These are phyloP conservation scores for Begonia peltatifolia DNA, from an alignment of 306 rosid species.

Conservation along the genomic window DNA sequence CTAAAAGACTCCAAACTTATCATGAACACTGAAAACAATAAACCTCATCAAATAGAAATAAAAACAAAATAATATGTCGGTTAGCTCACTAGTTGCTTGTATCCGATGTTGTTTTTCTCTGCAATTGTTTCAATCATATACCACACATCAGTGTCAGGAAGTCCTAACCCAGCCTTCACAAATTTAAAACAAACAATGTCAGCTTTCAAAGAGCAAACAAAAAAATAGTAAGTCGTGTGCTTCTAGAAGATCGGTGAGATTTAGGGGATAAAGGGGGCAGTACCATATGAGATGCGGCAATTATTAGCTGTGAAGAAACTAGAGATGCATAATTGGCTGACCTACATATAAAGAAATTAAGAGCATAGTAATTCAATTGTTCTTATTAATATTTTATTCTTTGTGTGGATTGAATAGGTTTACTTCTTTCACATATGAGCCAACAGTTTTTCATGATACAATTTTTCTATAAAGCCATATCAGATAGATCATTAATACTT, in stretches of 20 bases:
- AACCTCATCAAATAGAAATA: background rate
- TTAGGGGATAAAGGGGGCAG: background rate
- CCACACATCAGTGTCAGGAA: slow-evolving; percentile 90
- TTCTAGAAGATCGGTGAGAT: background rate
- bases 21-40: background rate
- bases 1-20: too few relatives aligned
- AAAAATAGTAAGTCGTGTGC: slow-evolving; percentile 4
- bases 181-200: slow-evolving; percentile 12
- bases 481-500: too few relatives aligned
- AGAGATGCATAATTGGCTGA: slow-evolving; percentile 79
- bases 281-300: slow-evolving; percentile 91
- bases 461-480: too few relatives aligned
- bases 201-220: slow-evolving; percentile 4
- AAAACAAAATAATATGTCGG: background rate
- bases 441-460: too few relatives aligned
- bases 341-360: slow-evolving; percentile 20
- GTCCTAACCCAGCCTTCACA: slow-evolving; percentile 88
- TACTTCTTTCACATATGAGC: too few relatives aligned
- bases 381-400: too few relatives aligned
- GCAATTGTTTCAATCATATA: slow-evolving; percentile 90
- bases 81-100: slow-evolving; percentile 75
- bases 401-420: too few relatives aligned
- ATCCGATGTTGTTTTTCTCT: slow-evolving; percentile 79
- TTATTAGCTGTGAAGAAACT: slow-evolving; percentile 71
- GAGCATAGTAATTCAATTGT: too few relatives aligned